Conservation (phyloP, 306 rosid genomes). For the Corylus avellana region DNA sequence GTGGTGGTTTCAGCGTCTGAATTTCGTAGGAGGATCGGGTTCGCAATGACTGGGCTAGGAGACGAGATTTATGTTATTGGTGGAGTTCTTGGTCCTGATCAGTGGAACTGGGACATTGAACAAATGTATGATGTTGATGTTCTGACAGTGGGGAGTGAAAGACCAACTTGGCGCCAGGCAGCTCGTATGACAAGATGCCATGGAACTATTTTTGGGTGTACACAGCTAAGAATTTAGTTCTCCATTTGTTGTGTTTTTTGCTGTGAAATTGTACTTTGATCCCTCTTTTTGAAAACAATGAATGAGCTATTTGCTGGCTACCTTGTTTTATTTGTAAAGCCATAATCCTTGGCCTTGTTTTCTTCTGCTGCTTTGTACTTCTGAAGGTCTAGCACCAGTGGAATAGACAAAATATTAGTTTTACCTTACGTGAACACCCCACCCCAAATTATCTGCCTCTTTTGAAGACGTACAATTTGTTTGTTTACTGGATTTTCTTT, state of each 20-base stretch:
- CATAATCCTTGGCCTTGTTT: slow-evolving; percentile 38
- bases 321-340: slow-evolving; percentile 45
- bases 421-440: slow-evolving; percentile 2
- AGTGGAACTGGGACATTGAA: slow-evolving; percentile 70
- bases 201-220: slow-evolving; percentile 90
- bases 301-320: slow-evolving; percentile 39
- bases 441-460: no score
- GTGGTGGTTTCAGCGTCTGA: slow-evolving; percentile 71
- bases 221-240: slow-evolving; percentile 77
- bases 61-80: slow-evolving; percentile 83
- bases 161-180: slow-evolving; percentile 82
- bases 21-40: slow-evolving; percentile 79
- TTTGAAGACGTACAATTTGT: no score
- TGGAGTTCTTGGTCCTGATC: slow-evolving; percentile 84
- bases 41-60: slow-evolving; percentile 74
- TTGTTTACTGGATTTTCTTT: no score
- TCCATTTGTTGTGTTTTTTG: slow-evolving; percentile 29
- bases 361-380: slow-evolving; percentile 27
- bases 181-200: slow-evolving; percentile 86
- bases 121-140: slow-evolving; percentile 88
- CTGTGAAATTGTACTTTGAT: slow-evolving; percentile 33
- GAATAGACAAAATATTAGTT: slow-evolving; percentile 22
- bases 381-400: slow-evolving; percentile 12
- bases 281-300: slow-evolving; percentile 36
- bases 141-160: slow-evolving; percentile 67